These are phyloP conservation scores for Dryadomyces quercivorus DNA, from an alignment of 2,329 filamentous ascomycete genomes.

Conservation along the genomic window DNA sequence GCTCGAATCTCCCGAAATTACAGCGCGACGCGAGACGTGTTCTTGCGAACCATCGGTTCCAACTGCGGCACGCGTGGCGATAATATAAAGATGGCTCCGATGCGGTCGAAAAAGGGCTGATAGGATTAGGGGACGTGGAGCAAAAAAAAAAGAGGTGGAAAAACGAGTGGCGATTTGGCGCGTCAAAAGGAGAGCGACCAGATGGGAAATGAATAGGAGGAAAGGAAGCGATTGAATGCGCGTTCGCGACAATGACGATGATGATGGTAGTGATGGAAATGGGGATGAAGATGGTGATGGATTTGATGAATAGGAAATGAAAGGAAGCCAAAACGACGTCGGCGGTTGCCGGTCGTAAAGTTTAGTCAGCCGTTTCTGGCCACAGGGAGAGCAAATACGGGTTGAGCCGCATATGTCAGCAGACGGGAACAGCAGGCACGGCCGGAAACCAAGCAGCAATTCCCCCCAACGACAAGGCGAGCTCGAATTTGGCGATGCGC, in stretches of 20 bases:
- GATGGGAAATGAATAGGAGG: background rate
- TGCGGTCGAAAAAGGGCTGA: background rate
- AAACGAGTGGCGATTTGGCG: background rate
- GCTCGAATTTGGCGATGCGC: background rate
- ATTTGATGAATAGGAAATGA: background rate
- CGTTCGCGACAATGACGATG: background rate
- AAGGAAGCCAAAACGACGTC: background rate
- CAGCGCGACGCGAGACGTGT: slow-evolving; percentile 2
- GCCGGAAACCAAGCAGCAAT: background rate
- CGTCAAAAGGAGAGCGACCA: background rate
- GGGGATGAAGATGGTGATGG: background rate
- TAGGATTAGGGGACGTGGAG: background rate
- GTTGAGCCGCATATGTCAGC: background rate
- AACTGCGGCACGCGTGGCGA: background rate
- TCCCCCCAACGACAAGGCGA: background rate
- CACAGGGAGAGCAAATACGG: background rate
- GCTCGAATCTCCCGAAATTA: slow-evolving; percentile 2
- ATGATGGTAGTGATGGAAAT: background rate
- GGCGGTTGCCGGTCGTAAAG: background rate
- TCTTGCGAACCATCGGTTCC: slow-evolving; percentile 2
- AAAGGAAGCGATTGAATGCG: background rate
- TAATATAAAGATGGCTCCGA: too few relatives aligned
- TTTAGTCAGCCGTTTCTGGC: slow-evolving; percentile 1
- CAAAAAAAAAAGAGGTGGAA: background rate
- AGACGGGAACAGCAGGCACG: too few relatives aligned